A percentile compares a stretch with the other conserved stretches of the same genome.
Conservation (phyloP, 2,329 filamentous ascomycete species). For the Dothistroma septosporum region DNA sequence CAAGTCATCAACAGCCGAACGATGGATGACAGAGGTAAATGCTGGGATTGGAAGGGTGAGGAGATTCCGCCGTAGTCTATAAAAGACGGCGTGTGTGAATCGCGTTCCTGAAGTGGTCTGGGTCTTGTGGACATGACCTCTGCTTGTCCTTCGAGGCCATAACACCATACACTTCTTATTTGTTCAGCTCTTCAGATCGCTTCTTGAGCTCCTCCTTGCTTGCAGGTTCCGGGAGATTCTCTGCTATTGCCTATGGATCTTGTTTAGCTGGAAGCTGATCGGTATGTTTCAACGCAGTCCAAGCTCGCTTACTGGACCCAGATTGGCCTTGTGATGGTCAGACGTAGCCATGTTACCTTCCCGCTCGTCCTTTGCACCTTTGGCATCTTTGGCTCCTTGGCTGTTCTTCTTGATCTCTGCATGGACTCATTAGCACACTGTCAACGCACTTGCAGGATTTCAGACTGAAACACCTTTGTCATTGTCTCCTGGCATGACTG, state of each 20-base stretch:
- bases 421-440: background rate
- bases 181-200: constrained; percentile 49
- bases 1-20: constrained; percentile 52
- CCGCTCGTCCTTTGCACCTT: constrained; percentile 15
- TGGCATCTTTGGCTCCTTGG: constrained; percentile 17
- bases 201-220: constrained; percentile 50
- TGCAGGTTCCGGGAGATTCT: constrained; percentile 43
- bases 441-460: background rate
- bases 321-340: constrained; percentile 42
- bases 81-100: too few relatives aligned
- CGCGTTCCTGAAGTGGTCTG: too few relatives aligned
- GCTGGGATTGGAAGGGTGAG: constrained; percentile 66
- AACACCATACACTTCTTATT: constrained; percentile 30
- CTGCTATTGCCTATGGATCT: constrained; percentile 30
- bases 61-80: constrained; percentile 54
- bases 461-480: constrained; percentile 14
- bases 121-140: background rate
- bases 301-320: constrained; percentile 34
- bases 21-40: constrained; percentile 55
- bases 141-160: background rate
- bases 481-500: constrained; percentile 23
- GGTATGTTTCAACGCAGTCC: background rate
- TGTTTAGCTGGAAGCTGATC: background rate
- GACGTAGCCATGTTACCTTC: constrained; percentile 28
- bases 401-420: constrained; percentile 21